Evolutionary conservation across 345 rosid genomes (phyloP).

Genomic region (Ceriops tagal): DNA sequence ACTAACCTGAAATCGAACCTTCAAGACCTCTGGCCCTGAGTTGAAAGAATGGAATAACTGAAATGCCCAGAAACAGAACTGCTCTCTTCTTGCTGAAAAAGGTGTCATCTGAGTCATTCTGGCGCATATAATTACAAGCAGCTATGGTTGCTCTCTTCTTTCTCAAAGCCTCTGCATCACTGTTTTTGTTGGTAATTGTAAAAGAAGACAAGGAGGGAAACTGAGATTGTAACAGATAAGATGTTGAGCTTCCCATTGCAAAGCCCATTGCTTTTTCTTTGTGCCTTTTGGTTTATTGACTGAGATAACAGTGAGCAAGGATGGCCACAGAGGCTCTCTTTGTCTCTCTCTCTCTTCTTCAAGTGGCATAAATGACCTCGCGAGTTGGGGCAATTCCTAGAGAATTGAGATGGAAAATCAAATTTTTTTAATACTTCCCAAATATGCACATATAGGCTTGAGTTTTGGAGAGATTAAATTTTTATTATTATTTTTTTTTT

Average conservation of each 20-base stretch:
- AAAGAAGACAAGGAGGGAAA: constrained; percentile 27
- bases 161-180: constrained; percentile 35
- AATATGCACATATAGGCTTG: too few relatives aligned
- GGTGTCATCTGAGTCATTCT: constrained; percentile 23
- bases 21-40: constrained; percentile 47
- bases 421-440: too few relatives aligned
- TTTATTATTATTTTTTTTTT: too few relatives aligned
- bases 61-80: constrained; percentile 57
- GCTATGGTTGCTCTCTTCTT: constrained; percentile 23
- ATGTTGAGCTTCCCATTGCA: constrained; percentile 35
- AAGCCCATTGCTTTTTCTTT: constrained; percentile 31
- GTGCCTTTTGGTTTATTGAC: background rate
- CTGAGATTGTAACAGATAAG: constrained; percentile 39
- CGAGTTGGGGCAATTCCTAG: too few relatives aligned
- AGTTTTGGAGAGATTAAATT: too few relatives aligned
- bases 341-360: too few relatives aligned
- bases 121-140: constrained; percentile 43
- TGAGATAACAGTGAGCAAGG: too few relatives aligned
- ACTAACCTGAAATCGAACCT: constrained; percentile 33
- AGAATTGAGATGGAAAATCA: too few relatives aligned
- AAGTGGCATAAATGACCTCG: too few relatives aligned
- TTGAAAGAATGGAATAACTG: constrained; percentile 63
- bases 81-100: constrained; percentile 44
- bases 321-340: too few relatives aligned
- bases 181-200: background rate